Percentiles rank a stretch among this genome's conserved stretches.
phyloP scores from a whole-genome alignment of 257 asterid species.

The Echium plantagineum region DNA sequence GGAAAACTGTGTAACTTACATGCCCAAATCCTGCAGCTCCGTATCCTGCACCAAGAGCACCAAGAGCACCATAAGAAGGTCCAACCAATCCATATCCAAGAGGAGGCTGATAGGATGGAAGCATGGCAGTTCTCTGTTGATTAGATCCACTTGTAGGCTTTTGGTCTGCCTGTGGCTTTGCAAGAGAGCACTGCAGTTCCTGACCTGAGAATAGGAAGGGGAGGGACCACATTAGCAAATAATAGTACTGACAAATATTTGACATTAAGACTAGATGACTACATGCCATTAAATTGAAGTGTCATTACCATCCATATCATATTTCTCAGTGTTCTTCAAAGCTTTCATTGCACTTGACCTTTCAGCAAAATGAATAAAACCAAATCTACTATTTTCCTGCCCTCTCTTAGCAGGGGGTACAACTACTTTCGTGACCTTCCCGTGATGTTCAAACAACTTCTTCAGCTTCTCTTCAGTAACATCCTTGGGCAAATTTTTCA shows the following conservation, averaged over 20 bases:
- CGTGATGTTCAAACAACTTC: conserved; percentile 73
- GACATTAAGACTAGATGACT: conserved; percentile 9
- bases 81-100: conserved; percentile 81
- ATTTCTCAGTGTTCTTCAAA: conserved; percentile 80
- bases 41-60: conserved; percentile 59
- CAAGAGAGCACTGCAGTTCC: conserved; percentile 88
- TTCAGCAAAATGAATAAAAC: conserved; percentile 87
- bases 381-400: conserved; percentile 85
- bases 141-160: conserved; percentile 45
- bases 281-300: conserved; percentile 6
- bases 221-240: conserved; percentile 11
- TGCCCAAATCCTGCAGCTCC: conserved; percentile 59
- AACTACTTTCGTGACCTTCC: conserved; percentile 75
- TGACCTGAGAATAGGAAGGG: conserved; percentile 44
- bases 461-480: conserved; percentile 75
- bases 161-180: conserved; percentile 94
- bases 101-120: conserved; percentile 65
- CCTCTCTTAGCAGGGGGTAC: conserved; percentile 98
- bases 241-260: background rate
- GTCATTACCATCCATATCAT: conserved; percentile 64
- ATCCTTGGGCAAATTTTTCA: conserved; percentile 82
- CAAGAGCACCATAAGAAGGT: conserved; percentile 59
- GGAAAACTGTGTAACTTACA: conserved; percentile 26
- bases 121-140: conserved; percentile 48
- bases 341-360: conserved; percentile 91